Evolutionary conservation across 2,329 filamentous ascomycete genomes (phyloP).

Genomic region (Aspergillus fischeri): DNA sequence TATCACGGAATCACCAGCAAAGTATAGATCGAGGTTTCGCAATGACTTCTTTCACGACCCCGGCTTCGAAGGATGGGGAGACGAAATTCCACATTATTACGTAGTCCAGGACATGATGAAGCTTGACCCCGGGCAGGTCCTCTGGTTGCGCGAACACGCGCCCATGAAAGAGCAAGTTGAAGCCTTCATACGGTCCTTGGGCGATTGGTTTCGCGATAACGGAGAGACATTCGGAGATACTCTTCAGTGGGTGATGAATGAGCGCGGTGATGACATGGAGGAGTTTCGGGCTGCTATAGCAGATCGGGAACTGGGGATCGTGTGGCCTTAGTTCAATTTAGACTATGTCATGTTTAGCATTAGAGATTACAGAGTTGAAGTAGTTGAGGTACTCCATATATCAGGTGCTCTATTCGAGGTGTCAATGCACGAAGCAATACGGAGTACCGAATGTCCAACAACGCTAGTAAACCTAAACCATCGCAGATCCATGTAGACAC

Average conservation of each 20-base stretch:
- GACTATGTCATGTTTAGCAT: not conserved
- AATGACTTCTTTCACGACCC: constrained; percentile 49
- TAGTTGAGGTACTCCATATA: not conserved
- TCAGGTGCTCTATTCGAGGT: not conserved
- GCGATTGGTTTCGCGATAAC: constrained; percentile 61
- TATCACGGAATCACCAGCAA: constrained; percentile 23
- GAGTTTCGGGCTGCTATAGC: constrained; percentile 33
- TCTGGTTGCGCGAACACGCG: constrained; percentile 55
- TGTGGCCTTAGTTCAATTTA: constrained; percentile 10
- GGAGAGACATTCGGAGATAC: constrained; percentile 61
- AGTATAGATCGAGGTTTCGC: constrained; percentile 45
- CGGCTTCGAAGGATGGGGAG: constrained; percentile 60
- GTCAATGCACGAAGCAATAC: not conserved
- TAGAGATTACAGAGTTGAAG: not conserved
- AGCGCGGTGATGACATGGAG: constrained; percentile 50
- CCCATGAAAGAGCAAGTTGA: constrained; percentile 56
- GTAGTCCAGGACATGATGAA: constrained; percentile 63
- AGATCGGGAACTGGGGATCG: constrained; percentile 30
- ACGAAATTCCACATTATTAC: constrained; percentile 61
- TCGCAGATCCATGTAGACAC: not conserved
- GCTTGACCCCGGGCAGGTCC: constrained; percentile 56
- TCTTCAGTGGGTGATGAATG: constrained; percentile 52
- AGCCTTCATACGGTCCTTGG: constrained; percentile 47
- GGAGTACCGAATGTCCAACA: no score
- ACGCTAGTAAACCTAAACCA: no score